A percentile compares a stretch with the other conserved stretches of the same genome.
These are phyloP conservation scores for Crithidia brevicula DNA, from an alignment of 208 protist genomes.

Conservation along the genomic window DNA sequence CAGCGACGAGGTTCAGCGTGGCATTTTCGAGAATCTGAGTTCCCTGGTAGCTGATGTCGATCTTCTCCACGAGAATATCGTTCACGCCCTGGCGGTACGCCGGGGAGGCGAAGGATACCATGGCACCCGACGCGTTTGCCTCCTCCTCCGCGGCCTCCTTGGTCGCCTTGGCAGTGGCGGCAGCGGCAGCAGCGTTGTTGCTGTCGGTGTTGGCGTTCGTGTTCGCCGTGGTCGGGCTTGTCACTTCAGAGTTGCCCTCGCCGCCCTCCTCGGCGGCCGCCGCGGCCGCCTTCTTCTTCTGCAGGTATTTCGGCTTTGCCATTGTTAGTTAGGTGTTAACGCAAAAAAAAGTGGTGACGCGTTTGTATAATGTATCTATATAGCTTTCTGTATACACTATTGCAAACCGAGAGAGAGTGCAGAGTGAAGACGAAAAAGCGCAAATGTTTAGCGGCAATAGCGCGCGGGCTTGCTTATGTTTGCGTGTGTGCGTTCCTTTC, in stretches of 20 bases:
- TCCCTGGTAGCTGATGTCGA: slow-evolving; percentile 91
- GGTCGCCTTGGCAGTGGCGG: background rate
- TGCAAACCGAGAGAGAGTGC: too few relatives aligned
- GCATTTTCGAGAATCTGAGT: slow-evolving; percentile 85
- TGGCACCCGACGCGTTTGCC: slow-evolving; percentile 63
- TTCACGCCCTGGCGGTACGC: slow-evolving; percentile 84
- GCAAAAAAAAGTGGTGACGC: slow-evolving; percentile 19
- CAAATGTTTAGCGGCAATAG: too few relatives aligned
- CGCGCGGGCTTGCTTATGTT: too few relatives aligned
- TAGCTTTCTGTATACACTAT: too few relatives aligned
- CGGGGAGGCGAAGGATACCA: slow-evolving; percentile 86
- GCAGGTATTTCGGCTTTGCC: slow-evolving; percentile 86
- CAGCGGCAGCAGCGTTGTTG: background rate
- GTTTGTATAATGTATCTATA: too few relatives aligned
- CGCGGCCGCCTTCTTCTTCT: slow-evolving; percentile 76
- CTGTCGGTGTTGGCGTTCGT: background rate
- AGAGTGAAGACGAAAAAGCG: too few relatives aligned
- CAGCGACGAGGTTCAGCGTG: slow-evolving; percentile 80
- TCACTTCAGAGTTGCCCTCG: slow-evolving; percentile 42
- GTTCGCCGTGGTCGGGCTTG: slow-evolving; percentile 14
- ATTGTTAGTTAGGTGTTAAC: slow-evolving; percentile 29
- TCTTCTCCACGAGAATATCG: slow-evolving; percentile 88
- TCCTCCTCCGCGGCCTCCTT: slow-evolving; percentile 26
- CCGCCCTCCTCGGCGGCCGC: slow-evolving; percentile 26
- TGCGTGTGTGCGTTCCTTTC: too few relatives aligned